Evolutionary conservation across 306 rosid genomes (phyloP), one percentile per base, ranked within the genome.

Genomic region (Vigna radiata): DNA sequence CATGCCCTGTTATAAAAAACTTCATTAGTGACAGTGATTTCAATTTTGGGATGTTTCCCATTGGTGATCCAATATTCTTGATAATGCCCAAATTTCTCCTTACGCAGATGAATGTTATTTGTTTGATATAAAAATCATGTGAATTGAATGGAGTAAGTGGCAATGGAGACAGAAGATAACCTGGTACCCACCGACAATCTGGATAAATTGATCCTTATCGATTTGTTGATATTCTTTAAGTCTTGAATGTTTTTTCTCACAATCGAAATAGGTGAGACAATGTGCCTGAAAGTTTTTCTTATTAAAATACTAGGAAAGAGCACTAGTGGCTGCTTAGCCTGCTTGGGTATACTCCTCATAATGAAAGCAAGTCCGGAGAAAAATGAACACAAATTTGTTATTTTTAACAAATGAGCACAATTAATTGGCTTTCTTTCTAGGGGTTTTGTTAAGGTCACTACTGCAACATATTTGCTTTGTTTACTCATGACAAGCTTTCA

Each of bases 1-100:
- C 63, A 65, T 58, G 75, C 53, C 74, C 84, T 76, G 71, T 61
- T 69, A 73, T 83, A 83, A 29, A 65, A 21, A 83, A 48, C 80
- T 74, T 80, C 3, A 18, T 73, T 21, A 72, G 73, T 62, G 74
- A 23, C 58, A 41, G 25, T 8, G 67, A 21, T 79, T 79, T 29
- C 66, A 36, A 67, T 41, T 65, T 69, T 56, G 43, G 62, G 69
- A 61, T 69, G 18, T 49, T 21, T 73, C 53, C 17, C 46, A 12
- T 48, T 70, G 52, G 60, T 68, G 55, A 59, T 68, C 71, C 36
- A 53, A 47, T 70, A 50, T 49, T 64, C 63, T 33, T 76, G 72
- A 49, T 52, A 29, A 62, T 75, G 9, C 27, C 48, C 62, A 36
- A 10, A 14, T 70, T 19, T 70, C 29, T 12, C 58, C 33, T n/a